These are phyloP conservation scores for Paraphysoderma sedebokerense DNA, from an alignment of 371 early-diverging fungal species.

Conservation along the genomic window DNA sequence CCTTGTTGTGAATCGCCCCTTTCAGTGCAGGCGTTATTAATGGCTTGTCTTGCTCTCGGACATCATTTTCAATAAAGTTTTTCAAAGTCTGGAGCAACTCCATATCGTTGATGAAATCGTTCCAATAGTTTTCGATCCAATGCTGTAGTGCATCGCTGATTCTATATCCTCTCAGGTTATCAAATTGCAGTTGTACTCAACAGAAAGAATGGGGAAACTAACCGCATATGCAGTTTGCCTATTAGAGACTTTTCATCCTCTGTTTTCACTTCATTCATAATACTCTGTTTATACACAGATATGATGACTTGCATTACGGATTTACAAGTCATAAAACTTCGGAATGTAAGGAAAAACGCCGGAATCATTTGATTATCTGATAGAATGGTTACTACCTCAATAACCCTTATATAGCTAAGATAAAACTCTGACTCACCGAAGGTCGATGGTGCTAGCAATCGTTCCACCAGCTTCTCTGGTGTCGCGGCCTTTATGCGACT, in stretches of 20 bases:
- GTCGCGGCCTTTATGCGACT: constrained; percentile 23
- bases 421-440: constrained; percentile 13
- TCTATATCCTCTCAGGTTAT: background rate
- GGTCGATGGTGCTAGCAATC: constrained; percentile 21
- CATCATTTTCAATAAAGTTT: constrained; percentile 11
- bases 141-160: constrained; percentile 19
- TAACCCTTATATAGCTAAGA: background rate
- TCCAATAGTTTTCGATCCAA: constrained; percentile 34
- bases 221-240: constrained; percentile 3
- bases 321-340: constrained; percentile 13
- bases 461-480: constrained; percentile 23
- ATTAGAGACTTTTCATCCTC: background rate
- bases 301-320: constrained; percentile 15
- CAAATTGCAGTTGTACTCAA: background rate
- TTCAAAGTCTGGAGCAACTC: constrained; percentile 13
- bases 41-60: constrained; percentile 8
- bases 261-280: background rate
- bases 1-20: background rate
- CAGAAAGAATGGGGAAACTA: constrained; percentile 7
- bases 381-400: background rate
- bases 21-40: constrained; percentile 12
- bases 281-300: constrained; percentile 3
- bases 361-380: constrained; percentile 26
- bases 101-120: constrained; percentile 22
- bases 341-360: constrained; percentile 24